These are phyloP conservation scores for Oryza nivara DNA, from an alignment of 176 grass and related monocot genomes.

Conservation along the genomic window DNA sequence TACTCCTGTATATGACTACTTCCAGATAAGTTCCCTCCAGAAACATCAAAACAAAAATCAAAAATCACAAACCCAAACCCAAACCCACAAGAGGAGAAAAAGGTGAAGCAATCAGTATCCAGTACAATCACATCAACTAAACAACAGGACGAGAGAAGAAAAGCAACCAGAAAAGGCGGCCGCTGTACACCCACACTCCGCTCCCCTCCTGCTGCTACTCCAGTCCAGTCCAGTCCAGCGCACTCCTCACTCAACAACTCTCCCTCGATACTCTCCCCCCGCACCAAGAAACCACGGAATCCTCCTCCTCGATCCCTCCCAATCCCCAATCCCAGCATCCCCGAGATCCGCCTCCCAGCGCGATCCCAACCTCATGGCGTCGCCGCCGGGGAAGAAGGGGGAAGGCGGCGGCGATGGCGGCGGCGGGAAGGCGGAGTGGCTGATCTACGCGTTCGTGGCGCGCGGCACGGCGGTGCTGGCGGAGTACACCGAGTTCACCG, in stretches of 20 bases:
- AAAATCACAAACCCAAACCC: no score
- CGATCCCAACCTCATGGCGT: constrained; percentile 38
- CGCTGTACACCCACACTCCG: neutral
- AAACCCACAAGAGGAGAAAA: neutral
- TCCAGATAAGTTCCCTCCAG: no score
- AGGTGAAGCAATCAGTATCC: neutral
- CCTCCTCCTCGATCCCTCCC: constrained; percentile 26
- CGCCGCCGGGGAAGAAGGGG: constrained; percentile 12
- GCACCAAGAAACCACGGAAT: constrained; percentile 39
- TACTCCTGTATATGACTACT: no score
- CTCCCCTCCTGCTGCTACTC: neutral
- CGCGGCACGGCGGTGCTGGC: constrained; percentile 84
- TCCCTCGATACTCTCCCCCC: constrained; percentile 30
- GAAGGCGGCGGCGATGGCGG: constrained; percentile 5
- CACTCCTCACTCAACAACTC: neutral
- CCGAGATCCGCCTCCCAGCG: constrained; percentile 5
- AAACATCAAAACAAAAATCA: no score
- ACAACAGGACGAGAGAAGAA: neutral
- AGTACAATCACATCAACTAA: no score
- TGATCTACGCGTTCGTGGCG: constrained; percentile 95
- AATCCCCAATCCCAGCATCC: constrained; percentile 6
- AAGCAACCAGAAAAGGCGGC: constrained; percentile 24
- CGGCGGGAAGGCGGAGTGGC: constrained; percentile 60
- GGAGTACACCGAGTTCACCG: constrained; percentile 96
- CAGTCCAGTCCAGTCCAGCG: neutral